Base-by-base conservation (phyloP, 306 rosid genomes). In the Lotus japonicus region DNA sequence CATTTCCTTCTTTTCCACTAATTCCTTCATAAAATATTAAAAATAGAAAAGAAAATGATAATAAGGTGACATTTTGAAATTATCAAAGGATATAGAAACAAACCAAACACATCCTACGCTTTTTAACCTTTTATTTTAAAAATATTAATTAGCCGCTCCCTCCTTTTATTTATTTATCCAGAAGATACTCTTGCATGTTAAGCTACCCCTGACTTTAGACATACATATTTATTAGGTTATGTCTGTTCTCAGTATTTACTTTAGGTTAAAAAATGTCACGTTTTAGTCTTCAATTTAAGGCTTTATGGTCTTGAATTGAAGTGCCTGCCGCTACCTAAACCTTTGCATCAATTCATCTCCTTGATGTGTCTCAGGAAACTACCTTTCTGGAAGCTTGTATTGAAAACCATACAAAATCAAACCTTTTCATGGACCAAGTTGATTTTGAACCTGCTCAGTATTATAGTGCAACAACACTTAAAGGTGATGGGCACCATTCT, bases 361-460 rank as follows among this genome's bases (percentile, higher is more conserved):
- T 72, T 60, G 36, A 65, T 71, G 57, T 79, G 11, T 86, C 57
- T 63, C 89, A 94, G 99, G 99, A 94, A 74, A 77, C 86, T 78
- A 94, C 99, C 21, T 90, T 84, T 76, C 70, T 94, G 84, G 99
- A 94, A 88, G 97, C 99, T 80, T 94, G 97, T 84, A 88, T 94
- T 62, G 99, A 94, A 79, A 94, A 94, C 69, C 97, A 94, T 80
- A 94, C 99, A 18, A 94, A 94, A 81, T 82, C 99, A 78, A 88
- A 87, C 83, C 95, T 94, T 81, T 85, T 90, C 64, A 90, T 94
- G 99, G 97, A 94, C 81, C 99, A 90, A 90, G 99, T 94, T 58
- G 99, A 94, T 62, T 94, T 94, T 81, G 97, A 90, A 79, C 97
- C 99, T 3, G 87, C 97, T 48, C 96, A 78, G 42, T 63, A 81